Evolutionary conservation across 495 filamentous ascomycete species (phyloP).

Genomic region (Penicillium macrosclerotiorum): DNA sequence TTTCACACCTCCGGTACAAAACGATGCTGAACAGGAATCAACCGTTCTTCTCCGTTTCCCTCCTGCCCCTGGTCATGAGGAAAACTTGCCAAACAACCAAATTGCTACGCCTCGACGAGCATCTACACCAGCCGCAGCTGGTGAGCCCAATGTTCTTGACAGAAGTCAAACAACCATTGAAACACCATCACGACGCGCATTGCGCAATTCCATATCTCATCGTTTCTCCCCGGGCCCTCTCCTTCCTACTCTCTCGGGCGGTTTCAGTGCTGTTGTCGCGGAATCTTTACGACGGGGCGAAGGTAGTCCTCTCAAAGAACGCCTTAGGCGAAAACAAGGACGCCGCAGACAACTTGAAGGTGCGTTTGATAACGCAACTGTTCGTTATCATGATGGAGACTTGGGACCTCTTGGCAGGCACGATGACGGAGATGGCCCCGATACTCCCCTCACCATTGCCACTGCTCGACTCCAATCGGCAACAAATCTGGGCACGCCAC

Average conservation of each 20-base stretch:
- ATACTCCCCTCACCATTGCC: slow-evolving; percentile 22
- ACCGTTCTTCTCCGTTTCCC: slow-evolving; percentile 41
- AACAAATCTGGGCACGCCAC: slow-evolving; percentile 19
- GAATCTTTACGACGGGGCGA: slow-evolving; percentile 59
- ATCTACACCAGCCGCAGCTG: slow-evolving; percentile 13
- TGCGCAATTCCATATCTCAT: slow-evolving; percentile 39
- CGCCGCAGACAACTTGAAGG: slow-evolving; percentile 32
- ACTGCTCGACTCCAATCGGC: slow-evolving; percentile 32
- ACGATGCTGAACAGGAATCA: slow-evolving; percentile 21
- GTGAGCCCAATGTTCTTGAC: slow-evolving; percentile 10
- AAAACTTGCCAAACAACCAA: slow-evolving; percentile 8
- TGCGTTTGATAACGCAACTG: slow-evolving; percentile 20
- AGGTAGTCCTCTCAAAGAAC: slow-evolving; percentile 37
- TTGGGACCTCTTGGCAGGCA: slow-evolving; percentile 11
- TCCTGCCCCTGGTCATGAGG: slow-evolving; percentile 34
- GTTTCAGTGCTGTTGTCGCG: slow-evolving; percentile 59
- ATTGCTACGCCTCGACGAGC: slow-evolving; percentile 14
- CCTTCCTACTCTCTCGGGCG: slow-evolving; percentile 48
- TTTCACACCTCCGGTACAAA: slow-evolving; percentile 26
- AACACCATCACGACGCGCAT: slow-evolving; percentile 31
- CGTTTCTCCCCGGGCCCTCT: slow-evolving; percentile 42
- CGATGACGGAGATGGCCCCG: slow-evolving; percentile 10
- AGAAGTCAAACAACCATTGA: slow-evolving; percentile 28
- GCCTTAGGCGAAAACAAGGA: slow-evolving; percentile 20
- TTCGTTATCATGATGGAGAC: slow-evolving; percentile 21